Conservation (phyloP, 2,329 filamentous ascomycete species). For the Xylaria polymorpha region DNA sequence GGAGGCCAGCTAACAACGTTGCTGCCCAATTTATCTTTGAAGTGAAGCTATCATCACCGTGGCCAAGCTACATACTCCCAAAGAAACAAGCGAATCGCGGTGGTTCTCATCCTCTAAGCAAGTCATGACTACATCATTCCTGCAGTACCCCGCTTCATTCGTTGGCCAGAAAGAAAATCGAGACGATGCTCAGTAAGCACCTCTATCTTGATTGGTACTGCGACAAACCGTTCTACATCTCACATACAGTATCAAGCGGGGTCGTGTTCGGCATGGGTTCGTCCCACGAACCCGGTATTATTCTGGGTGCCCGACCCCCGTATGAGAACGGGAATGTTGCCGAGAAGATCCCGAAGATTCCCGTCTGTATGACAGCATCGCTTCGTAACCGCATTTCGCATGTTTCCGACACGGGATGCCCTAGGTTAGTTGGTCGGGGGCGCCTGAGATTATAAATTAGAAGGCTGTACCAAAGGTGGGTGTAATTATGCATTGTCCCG, state of each 20-base stretch:
- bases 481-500: too few species aligned
- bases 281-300: background rate
- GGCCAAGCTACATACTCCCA: background rate
- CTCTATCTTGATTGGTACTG: background rate
- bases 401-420: background rate
- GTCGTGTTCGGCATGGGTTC: background rate
- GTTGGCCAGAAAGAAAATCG: background rate
- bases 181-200: constrained; percentile 11
- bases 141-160: constrained; percentile 8
- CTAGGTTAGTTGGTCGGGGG: too few species aligned
- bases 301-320: background rate
- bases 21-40: constrained; percentile 4
- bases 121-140: background rate
- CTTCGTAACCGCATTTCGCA: background rate
- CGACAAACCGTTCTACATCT: background rate
- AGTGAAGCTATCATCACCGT: background rate
- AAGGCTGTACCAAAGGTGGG: too few species aligned
- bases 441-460: too few species aligned
- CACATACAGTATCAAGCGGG: background rate
- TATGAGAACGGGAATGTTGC: background rate
- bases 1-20: background rate
- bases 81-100: background rate
- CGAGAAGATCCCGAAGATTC: constrained; percentile 2
- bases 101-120: background rate
- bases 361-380: background rate